Conservation (phyloP, 495 filamentous ascomycete genomes). For the Penicillium maclennaniae region DNA sequence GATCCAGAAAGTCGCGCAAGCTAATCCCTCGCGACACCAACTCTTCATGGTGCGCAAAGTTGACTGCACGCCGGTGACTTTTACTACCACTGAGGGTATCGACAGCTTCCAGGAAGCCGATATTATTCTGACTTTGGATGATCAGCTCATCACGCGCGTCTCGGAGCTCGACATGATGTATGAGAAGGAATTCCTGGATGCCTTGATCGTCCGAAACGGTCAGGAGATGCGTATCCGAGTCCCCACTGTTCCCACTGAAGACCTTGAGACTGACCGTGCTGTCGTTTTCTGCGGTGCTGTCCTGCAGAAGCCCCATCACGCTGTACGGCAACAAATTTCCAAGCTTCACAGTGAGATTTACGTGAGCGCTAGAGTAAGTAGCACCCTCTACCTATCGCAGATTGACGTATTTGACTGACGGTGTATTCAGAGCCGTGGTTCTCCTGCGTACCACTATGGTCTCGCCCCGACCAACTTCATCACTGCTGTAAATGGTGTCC, state of each 20-base stretch:
- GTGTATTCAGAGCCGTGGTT: constrained; percentile 57
- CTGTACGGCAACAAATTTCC: constrained; percentile 93
- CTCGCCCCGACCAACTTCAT: constrained; percentile 97
- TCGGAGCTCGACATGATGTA: constrained; percentile 97
- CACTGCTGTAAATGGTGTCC: constrained; percentile 84
- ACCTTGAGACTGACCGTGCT: constrained; percentile 86
- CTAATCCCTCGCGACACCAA: constrained; percentile 88
- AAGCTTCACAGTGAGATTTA: constrained; percentile 98
- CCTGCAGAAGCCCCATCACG: constrained; percentile 89
- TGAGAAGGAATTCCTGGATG: constrained; percentile 76
- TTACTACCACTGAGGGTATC: constrained; percentile 20
- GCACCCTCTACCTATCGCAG: not conserved
- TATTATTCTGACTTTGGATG: constrained; percentile 87
- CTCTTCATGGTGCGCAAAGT: constrained; percentile 98
- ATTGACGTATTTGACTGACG: constrained; percentile 6
- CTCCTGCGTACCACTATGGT: constrained; percentile 87
- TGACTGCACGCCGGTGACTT: constrained; percentile 58
- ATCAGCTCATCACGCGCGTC: constrained; percentile 85
- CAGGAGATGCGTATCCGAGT: constrained; percentile 74
- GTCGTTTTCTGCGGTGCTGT: constrained; percentile 95
- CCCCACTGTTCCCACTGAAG: constrained; percentile 81
- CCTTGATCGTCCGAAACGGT: constrained; percentile 80
- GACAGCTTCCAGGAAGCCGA: constrained; percentile 77
- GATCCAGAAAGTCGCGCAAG: constrained; percentile 81
- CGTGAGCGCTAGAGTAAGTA: constrained; percentile 71